These are phyloP conservation scores for Comarum palustre DNA, from an alignment of 306 rosid species.

Conservation along the genomic window DNA sequence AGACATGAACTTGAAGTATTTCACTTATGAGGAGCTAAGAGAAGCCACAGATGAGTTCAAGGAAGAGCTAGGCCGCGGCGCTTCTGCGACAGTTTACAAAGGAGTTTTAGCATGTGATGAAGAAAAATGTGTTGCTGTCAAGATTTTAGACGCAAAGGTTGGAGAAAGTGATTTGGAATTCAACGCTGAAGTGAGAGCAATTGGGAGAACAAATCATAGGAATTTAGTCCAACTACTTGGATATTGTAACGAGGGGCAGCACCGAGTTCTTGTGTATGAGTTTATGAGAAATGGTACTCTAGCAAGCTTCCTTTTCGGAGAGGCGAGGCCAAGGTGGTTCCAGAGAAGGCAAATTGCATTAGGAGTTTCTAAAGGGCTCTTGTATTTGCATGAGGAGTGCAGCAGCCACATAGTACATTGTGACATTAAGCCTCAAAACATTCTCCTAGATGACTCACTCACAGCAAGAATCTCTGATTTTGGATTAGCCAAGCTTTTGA, in stretches of 20 bases:
- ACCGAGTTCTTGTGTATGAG: constrained; percentile 25
- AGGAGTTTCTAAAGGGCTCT: background rate
- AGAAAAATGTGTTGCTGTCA: constrained; percentile 36
- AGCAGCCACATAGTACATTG: constrained; percentile 29
- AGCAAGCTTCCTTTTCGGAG: constrained; percentile 14
- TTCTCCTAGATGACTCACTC: constrained; percentile 22
- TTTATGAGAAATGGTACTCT: constrained; percentile 24
- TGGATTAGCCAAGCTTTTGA: constrained; percentile 20
- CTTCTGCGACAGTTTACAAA: constrained; percentile 34
- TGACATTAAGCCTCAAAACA: constrained; percentile 41
- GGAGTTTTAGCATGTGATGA: constrained; percentile 13
- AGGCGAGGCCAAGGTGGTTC: background rate
- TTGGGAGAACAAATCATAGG: constrained; percentile 35
- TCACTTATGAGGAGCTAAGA: constrained; percentile 13
- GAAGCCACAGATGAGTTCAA: constrained; percentile 29
- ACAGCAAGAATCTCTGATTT: constrained; percentile 10
- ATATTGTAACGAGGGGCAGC: constrained; percentile 18
- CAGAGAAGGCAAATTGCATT: background rate
- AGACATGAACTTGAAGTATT: constrained; percentile 20
- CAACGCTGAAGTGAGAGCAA: constrained; percentile 31
- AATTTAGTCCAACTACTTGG: constrained; percentile 23
- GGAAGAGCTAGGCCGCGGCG: constrained; percentile 33
- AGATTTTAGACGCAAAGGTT: constrained; percentile 25
- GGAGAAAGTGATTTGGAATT: constrained; percentile 39
- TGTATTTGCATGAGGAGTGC: constrained; percentile 35